phyloP scores from a whole-genome alignment of 148 eudicot genomes.

The Mesembryanthemum crystallinum region DNA sequence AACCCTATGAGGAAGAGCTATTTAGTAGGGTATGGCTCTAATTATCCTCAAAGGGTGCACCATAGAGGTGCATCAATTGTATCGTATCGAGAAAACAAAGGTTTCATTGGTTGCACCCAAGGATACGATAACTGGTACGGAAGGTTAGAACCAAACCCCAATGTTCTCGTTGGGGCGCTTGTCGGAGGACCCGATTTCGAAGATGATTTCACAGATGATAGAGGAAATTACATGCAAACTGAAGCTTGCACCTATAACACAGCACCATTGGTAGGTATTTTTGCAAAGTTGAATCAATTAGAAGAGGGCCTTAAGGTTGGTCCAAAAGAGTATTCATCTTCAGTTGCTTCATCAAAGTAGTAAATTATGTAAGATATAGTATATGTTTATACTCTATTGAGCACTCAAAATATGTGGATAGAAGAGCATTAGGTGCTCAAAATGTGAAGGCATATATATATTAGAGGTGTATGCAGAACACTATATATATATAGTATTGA shows the following conservation, averaged over 20 bases:
- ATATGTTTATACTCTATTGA: neutral
- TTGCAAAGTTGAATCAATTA: conserved; percentile 57
- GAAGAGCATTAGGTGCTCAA: neutral
- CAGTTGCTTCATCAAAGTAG: conserved; percentile 27
- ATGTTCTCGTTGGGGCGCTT: conserved; percentile 62
- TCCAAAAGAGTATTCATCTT: conserved; percentile 8
- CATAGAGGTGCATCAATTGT: conserved; percentile 85
- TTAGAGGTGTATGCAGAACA: neutral
- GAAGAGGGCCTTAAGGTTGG: conserved; percentile 13
- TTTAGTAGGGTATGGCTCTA: conserved; percentile 68
- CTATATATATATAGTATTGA: too few species aligned
- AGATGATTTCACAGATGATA: conserved; percentile 52
- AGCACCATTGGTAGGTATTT: conserved; percentile 78
- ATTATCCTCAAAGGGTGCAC: conserved; percentile 67
- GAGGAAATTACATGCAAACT: conserved; percentile 73
- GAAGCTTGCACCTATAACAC: conserved; percentile 91
- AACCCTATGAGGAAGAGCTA: conserved; percentile 79
- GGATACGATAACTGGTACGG: conserved; percentile 85
- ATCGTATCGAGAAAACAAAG: conserved; percentile 61
- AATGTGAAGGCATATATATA: neutral
- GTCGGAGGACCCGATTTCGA: conserved; percentile 79
- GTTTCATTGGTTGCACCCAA: conserved; percentile 86
- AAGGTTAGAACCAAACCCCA: conserved; percentile 52
- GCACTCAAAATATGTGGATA: neutral
- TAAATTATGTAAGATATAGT: neutral